A percentile compares a stretch with the other conserved stretches of the same genome.
phyloP scores from a whole-genome alignment of 139 green algal genomes.

The Astrephomene gubernaculifera region DNA sequence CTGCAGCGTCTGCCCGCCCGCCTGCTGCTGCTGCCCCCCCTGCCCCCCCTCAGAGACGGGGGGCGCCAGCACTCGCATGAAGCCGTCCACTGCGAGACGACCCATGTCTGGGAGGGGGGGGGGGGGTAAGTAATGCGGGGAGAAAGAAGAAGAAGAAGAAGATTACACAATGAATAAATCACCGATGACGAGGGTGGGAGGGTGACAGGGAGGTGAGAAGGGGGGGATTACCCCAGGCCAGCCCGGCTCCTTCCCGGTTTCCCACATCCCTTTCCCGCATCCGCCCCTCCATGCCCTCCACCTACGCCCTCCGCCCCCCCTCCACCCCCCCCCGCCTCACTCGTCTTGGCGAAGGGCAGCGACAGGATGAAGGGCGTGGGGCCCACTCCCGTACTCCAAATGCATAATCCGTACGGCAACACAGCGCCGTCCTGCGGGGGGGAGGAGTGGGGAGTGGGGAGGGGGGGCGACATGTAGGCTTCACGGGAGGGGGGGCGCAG shows the following conservation, averaged over 20 bases:
- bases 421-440: constrained; percentile 65
- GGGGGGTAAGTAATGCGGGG: neutral
- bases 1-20: neutral
- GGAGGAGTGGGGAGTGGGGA: neutral
- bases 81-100: constrained; percentile 46
- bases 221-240: no score
- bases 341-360: constrained; percentile 86
- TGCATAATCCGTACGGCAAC: constrained; percentile 86
- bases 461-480: neutral
- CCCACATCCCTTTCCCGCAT: no score
- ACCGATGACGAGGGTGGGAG: no score
- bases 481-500: neutral
- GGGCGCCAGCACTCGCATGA: constrained; percentile 68
- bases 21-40: neutral
- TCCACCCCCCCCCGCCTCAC: constrained; percentile 8
- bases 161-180: no score
- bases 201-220: no score
- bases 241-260: no score
- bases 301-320: no score
- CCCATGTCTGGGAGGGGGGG: constrained; percentile 1
- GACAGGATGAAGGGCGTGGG: constrained; percentile 83
- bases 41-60: neutral
- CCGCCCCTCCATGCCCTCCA: no score
- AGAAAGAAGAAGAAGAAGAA: no score
- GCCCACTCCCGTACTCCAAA: constrained; percentile 92